Evolutionary conservation across 2,329 filamentous ascomycete species (phyloP).

Genomic region (Xylariaceae sp.): DNA sequence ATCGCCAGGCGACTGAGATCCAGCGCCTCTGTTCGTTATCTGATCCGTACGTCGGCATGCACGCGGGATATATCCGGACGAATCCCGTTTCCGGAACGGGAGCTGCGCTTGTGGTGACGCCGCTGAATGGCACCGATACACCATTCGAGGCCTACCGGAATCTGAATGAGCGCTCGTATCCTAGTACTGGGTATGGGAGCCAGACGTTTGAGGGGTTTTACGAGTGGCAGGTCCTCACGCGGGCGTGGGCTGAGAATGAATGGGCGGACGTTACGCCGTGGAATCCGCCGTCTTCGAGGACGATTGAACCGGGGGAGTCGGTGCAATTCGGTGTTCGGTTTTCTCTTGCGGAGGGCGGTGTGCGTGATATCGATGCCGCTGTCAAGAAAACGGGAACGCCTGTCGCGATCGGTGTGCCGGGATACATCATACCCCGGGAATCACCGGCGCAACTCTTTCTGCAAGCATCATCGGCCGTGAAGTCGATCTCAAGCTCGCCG

Average conservation of each 20-base stretch:
- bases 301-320: conserved; percentile 40
- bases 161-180: conserved; percentile 40
- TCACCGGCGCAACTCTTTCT: conserved; percentile 43
- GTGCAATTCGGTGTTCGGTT: conserved; percentile 49
- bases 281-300: conserved; percentile 48
- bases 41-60: conserved; percentile 56
- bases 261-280: conserved; percentile 48
- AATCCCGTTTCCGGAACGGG: conserved; percentile 48
- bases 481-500: conserved; percentile 37
- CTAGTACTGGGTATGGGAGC: conserved; percentile 41
- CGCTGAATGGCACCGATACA: conserved; percentile 41
- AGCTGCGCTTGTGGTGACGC: conserved; percentile 49
- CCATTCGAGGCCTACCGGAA: conserved; percentile 52
- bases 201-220: conserved; percentile 58
- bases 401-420: conserved; percentile 48
- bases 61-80: conserved; percentile 53
- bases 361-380: conserved; percentile 44
- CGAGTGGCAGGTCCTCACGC: conserved; percentile 52
- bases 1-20: conserved; percentile 43
- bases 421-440: conserved; percentile 49
- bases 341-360: conserved; percentile 39
- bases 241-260: conserved; percentile 52
- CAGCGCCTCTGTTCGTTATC: conserved; percentile 48
- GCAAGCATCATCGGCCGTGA: conserved; percentile 36
- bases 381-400: conserved; percentile 42